A percentile compares a stretch with the other conserved stretches of the same genome.
phyloP scores from a whole-genome alignment of 257 asterid species.

The Ehretia macrophylla region DNA sequence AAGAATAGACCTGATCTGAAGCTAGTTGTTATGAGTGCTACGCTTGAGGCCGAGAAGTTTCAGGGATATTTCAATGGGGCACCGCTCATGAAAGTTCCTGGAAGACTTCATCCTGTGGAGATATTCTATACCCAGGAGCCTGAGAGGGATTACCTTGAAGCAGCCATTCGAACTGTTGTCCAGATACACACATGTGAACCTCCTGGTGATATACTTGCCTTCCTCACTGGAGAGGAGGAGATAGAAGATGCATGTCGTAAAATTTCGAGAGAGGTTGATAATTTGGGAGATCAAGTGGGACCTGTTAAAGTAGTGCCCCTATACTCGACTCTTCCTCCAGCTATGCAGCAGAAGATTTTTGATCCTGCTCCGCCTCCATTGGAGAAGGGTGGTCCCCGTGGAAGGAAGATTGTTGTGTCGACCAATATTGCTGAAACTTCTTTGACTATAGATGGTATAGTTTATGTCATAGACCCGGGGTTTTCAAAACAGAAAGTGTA shows the following conservation, averaged over 20 bases:
- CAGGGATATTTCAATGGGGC: conserved; percentile 19
- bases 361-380: conserved; percentile 89
- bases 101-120: conserved; percentile 22
- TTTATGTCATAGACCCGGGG: conserved; percentile 95
- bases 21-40: conserved; percentile 15
- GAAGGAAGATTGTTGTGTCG: conserved; percentile 94
- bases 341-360: conserved; percentile 97
- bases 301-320: conserved; percentile 18
- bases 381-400: conserved; percentile 79
- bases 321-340: conserved; percentile 56
- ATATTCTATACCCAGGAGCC: conserved; percentile 16
- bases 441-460: conserved; percentile 94
- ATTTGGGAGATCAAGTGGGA: conserved; percentile 20
- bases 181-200: conserved; percentile 69
- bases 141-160: conserved; percentile 39
- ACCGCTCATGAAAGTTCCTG: conserved; percentile 21
- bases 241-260: conserved; percentile 24
- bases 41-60: conserved; percentile 23
- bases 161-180: conserved; percentile 63
- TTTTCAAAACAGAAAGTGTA: conserved; percentile 91
- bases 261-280: conserved; percentile 14
- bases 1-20: conserved; percentile 14
- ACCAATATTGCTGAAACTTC: conserved; percentile 98
- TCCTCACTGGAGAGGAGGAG: conserved; percentile 25
- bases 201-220: conserved; percentile 43